These are phyloP conservation scores for Oryza rufipogon DNA, from an alignment of 176 grass and related monocot genomes.

Conservation along the genomic window DNA sequence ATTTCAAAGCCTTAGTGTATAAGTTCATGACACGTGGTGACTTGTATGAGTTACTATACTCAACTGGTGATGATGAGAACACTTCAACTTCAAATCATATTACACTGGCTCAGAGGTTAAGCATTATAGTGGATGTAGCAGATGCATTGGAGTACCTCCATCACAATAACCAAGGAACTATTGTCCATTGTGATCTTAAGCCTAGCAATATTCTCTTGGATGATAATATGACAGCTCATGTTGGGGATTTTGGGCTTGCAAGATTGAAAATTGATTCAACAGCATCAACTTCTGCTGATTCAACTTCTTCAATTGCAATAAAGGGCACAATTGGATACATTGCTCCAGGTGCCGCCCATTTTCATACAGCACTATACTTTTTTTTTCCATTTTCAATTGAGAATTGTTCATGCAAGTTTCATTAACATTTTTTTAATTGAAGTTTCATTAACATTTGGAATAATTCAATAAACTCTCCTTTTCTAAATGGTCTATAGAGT, in stretches of 20 bases:
- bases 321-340: constrained; percentile 37
- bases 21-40: constrained; percentile 33
- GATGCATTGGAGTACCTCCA: constrained; percentile 29
- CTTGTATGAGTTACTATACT: constrained; percentile 9
- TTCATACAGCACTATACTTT: no score
- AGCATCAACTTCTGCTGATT: neutral
- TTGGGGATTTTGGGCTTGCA: constrained; percentile 38
- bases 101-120: constrained; percentile 27
- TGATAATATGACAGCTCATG: constrained; percentile 1
- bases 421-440: no score
- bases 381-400: no score
- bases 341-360: constrained; percentile 20
- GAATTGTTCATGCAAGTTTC: no score
- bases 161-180: constrained; percentile 11
- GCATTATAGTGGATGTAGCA: constrained; percentile 27
- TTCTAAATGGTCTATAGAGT: neutral
- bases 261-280: neutral
- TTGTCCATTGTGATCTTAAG: constrained; percentile 38
- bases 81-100: neutral
- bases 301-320: neutral
- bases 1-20: constrained; percentile 43
- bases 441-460: no score
- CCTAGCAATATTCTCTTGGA: constrained; percentile 39
- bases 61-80: neutral
- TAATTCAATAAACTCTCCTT: neutral